Percentiles rank a stretch among this genome's conserved stretches.
These are phyloP conservation scores for Tulasnella sp. DNA, from an alignment of 768 basidiomycete genomes.

Conservation along the genomic window DNA sequence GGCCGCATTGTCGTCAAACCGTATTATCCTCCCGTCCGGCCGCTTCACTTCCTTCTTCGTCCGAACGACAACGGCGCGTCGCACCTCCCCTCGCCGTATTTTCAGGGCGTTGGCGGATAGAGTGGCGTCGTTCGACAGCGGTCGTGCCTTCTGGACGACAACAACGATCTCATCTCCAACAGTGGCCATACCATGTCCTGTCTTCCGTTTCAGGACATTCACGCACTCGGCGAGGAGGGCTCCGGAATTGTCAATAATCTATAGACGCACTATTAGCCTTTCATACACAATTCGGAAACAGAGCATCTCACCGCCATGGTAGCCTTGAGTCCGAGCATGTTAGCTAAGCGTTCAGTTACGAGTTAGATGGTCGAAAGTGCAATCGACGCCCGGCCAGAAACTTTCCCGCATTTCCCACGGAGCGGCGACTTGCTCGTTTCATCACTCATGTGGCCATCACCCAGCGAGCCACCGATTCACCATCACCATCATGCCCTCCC, in stretches of 20 bases:
- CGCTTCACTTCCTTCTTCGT: conserved; percentile 76
- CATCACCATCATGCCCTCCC: neutral
- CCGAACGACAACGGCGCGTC: conserved; percentile 90
- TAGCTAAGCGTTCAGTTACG: conserved; percentile 1
- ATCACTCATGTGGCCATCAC: too few relatives aligned
- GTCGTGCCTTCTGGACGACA: conserved; percentile 84
- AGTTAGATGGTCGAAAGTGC: conserved; percentile 4
- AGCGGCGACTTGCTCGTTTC: too few relatives aligned
- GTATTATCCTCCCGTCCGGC: conserved; percentile 75
- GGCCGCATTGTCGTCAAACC: conserved; percentile 95
- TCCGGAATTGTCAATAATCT: conserved; percentile 97
- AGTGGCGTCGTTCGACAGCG: conserved; percentile 56
- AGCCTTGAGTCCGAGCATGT: conserved; percentile 91
- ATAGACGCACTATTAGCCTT: neutral
- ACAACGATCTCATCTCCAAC: conserved; percentile 95
- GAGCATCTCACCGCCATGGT: conserved; percentile 70
- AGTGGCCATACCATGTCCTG: conserved; percentile 73
- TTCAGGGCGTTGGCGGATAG: conserved; percentile 54
- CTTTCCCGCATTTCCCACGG: neutral
- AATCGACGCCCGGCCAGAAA: conserved; percentile 7
- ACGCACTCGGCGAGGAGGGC: conserved; percentile 91
- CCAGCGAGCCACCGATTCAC: too few relatives aligned
- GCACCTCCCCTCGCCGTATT: conserved; percentile 84
- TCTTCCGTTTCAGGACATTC: conserved; percentile 91
- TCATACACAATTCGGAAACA: neutral